These are phyloP conservation scores for Dillenia turbinata DNA, from an alignment of 164 flowering plant species.

Conservation along the genomic window DNA sequence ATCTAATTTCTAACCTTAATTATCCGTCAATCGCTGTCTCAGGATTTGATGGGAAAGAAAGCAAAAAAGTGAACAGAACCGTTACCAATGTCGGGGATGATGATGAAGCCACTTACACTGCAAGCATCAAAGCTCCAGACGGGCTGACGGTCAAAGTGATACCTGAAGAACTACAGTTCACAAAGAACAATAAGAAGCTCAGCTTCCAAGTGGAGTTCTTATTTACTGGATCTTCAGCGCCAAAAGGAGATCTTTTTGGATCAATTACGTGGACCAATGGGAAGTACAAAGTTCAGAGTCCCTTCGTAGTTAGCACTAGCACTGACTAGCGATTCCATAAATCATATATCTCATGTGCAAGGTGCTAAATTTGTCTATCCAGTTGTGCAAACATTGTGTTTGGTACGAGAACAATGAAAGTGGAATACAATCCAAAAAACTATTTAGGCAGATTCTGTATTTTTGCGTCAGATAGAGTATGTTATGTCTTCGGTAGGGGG, in stretches of 20 bases:
- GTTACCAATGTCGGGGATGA: slow-evolving; percentile 57
- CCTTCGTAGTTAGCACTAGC: slow-evolving; percentile 23
- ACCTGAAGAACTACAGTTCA: slow-evolving; percentile 52
- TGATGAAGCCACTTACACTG: slow-evolving; percentile 37
- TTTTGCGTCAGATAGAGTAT: no score
- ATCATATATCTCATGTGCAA: no score
- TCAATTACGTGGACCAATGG: slow-evolving; percentile 45
- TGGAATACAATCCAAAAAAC: no score
- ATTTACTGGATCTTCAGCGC: background rate
- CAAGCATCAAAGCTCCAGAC: slow-evolving; percentile 30
- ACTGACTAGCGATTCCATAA: no score
- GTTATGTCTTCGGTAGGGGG: no score
- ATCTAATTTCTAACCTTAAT: slow-evolving; percentile 57
- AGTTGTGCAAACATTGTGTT: no score
- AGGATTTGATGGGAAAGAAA: slow-evolving; percentile 24
- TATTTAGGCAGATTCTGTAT: no score
- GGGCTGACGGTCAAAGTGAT: slow-evolving; percentile 43
- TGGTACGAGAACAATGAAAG: no score
- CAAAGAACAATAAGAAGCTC: slow-evolving; percentile 28
- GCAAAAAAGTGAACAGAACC: slow-evolving; percentile 48
- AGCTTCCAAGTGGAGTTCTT: slow-evolving; percentile 55
- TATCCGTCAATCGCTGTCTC: slow-evolving; percentile 76
- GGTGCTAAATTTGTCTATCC: no score
- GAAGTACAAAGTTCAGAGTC: slow-evolving; percentile 37
- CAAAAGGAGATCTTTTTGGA: slow-evolving; percentile 28